Evolutionary conservation across 148 eudicot genomes (phyloP).

Genomic region (Rhododendron mucronatum): DNA sequence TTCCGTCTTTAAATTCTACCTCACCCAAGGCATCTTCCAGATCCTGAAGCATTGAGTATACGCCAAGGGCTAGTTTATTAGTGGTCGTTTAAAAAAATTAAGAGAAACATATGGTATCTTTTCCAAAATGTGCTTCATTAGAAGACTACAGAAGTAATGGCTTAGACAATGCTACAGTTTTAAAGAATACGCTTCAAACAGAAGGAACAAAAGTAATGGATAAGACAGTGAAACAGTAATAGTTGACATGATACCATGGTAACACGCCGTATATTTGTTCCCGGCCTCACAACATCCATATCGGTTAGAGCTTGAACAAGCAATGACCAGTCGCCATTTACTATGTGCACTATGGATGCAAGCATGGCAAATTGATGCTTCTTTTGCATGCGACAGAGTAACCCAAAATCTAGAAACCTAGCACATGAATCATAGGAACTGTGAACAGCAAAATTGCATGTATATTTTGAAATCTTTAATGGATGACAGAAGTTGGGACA

Average conservation of each 20-base stretch:
- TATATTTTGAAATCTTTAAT: neutral
- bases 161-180: neutral
- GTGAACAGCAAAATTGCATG: neutral
- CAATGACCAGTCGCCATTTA: slow-evolving; percentile 94
- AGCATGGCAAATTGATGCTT: slow-evolving; percentile 98
- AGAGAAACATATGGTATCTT: neutral
- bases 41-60: slow-evolving; percentile 48
- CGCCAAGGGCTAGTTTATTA: neutral
- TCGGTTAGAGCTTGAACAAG: slow-evolving; percentile 79
- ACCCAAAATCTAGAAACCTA: slow-evolving; percentile 95
- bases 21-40: slow-evolving; percentile 79
- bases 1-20: slow-evolving; percentile 69
- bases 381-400: slow-evolving; percentile 92
- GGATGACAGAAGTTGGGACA: neutral
- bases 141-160: neutral
- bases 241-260: slow-evolving; percentile 58
- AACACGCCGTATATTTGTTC: slow-evolving; percentile 64
- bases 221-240: neutral
- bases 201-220: neutral
- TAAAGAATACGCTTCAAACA: neutral
- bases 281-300: slow-evolving; percentile 81
- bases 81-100: too few relatives aligned
- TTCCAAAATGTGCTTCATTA: neutral
- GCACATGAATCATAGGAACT: slow-evolving; percentile 13
- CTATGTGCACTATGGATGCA: slow-evolving; percentile 88